These are phyloP conservation scores for Aspergillus latus DNA, from an alignment of 2,329 filamentous ascomycete genomes.

Conservation along the genomic window DNA sequence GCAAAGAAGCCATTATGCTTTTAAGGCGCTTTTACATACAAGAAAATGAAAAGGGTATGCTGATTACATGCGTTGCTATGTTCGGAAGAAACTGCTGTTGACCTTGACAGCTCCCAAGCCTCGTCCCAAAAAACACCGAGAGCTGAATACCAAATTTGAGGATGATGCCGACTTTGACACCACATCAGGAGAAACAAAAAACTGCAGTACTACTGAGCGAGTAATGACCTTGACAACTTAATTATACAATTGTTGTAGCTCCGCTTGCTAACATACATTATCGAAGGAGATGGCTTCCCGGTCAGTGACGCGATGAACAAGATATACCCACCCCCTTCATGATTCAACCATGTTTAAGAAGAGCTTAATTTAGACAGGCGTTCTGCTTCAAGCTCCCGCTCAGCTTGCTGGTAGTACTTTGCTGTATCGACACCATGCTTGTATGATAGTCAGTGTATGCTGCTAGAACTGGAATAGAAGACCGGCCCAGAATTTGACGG, in stretches of 20 bases:
- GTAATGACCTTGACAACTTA: not conserved
- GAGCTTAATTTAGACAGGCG: slow-evolving; percentile 38
- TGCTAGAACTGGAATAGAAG: not conserved
- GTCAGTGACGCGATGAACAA: no score
- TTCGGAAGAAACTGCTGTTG: slow-evolving; percentile 8
- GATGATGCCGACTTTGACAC: slow-evolving; percentile 14
- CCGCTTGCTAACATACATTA: not conserved
- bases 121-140: slow-evolving; percentile 62
- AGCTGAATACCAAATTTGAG: slow-evolving; percentile 61
- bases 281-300: no score
- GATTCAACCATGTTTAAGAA: slow-evolving; percentile 19
- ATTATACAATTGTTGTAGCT: slow-evolving; percentile 6
- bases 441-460: slow-evolving; percentile 18
- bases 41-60: slow-evolving; percentile 84
- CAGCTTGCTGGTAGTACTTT: slow-evolving; percentile 96
- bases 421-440: slow-evolving; percentile 95
- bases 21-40: slow-evolving; percentile 95
- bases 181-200: not conserved
- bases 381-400: slow-evolving; percentile 88
- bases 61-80: not conserved
- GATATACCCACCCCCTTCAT: slow-evolving; percentile 1
- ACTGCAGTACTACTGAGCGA: not conserved
- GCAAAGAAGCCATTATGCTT: slow-evolving; percentile 89
- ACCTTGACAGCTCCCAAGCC: slow-evolving; percentile 57
- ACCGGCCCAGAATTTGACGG: no score